Evolutionary conservation across 169 alveolate genomes (phyloP).

Genomic region (Plasmodium yoelii): DNA sequence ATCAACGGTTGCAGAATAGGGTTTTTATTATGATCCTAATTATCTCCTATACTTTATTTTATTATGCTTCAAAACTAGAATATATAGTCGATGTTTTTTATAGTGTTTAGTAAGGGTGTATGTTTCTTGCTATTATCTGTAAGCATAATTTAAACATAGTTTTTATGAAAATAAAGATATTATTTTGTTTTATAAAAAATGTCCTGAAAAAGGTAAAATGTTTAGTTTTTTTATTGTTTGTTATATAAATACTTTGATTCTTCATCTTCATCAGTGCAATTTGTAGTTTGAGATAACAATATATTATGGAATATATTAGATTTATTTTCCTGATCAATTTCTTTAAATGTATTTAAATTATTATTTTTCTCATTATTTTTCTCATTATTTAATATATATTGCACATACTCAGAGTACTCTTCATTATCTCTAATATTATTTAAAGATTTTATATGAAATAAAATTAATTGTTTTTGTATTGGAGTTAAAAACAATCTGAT

Average conservation of each 20-base stretch:
- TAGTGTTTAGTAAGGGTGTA: too few relatives aligned
- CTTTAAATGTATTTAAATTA: constrained; percentile 2
- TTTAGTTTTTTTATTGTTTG: constrained; percentile 27
- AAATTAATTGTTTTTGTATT: constrained; percentile 60
- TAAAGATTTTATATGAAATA: constrained; percentile 52
- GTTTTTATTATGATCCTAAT: too few relatives aligned
- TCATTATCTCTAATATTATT: constrained; percentile 27
- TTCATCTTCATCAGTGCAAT: constrained; percentile 20
- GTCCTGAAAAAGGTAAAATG: constrained; percentile 6
- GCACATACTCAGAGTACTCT: constrained; percentile 47
- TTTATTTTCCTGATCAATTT: constrained; percentile 23
- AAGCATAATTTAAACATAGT: not conserved
- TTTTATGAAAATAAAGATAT: constrained; percentile 2
- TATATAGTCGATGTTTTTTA: too few relatives aligned
- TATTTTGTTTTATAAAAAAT: not conserved
- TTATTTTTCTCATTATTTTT: constrained; percentile 35
- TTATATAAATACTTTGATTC: constrained; percentile 36
- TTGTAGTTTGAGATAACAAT: constrained; percentile 15
- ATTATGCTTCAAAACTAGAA: too few relatives aligned
- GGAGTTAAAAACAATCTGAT: constrained; percentile 60
- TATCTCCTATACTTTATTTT: too few relatives aligned
- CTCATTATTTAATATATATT: constrained; percentile 41
- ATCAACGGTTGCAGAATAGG: too few relatives aligned
- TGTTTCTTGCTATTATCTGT: too few relatives aligned
- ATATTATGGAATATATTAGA: constrained; percentile 7